phyloP scores from a whole-genome alignment of 805 yeast genomes.

The Saturnispora ahearnii region DNA sequence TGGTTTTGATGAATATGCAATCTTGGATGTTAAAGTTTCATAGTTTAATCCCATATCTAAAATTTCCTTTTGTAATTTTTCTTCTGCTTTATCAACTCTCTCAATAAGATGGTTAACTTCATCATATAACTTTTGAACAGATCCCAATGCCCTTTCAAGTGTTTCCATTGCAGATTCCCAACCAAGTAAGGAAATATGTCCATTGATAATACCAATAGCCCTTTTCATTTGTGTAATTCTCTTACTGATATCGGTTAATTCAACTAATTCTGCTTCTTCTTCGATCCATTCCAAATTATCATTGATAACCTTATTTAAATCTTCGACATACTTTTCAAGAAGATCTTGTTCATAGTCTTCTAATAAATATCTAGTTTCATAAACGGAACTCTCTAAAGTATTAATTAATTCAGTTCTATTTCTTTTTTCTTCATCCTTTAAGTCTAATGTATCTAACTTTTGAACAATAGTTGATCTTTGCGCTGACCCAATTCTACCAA shows the following conservation, averaged over 20 bases:
- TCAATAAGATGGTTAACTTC: conserved; percentile 2
- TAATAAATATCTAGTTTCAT: conserved; percentile 51
- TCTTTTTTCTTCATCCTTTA: conserved; percentile 45
- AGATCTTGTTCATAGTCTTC: conserved; percentile 49
- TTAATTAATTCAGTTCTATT: conserved; percentile 53
- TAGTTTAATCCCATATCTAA: conserved; percentile 4
- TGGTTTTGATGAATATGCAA: conserved; percentile 1
- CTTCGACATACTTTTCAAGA: conserved; percentile 32
- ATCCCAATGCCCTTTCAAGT: conserved; percentile 35
- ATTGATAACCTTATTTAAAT: conserved; percentile 31
- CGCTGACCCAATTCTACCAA: conserved; percentile 41
- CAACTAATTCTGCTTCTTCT: conserved; percentile 50
- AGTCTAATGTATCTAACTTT: conserved; percentile 41
- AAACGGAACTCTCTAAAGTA: conserved; percentile 45
- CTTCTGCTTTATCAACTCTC: conserved; percentile 28
- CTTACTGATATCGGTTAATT: conserved; percentile 29
- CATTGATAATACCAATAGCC: background rate
- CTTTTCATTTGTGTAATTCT: conserved; percentile 24
- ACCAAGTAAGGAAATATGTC: conserved; percentile 1
- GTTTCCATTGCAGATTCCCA: conserved; percentile 31
- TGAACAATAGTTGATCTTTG: conserved; percentile 14
- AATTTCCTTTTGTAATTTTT: conserved; percentile 18
- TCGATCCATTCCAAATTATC: conserved; percentile 72
- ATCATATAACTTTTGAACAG: conserved; percentile 1
- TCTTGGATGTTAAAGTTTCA: background rate